Evolutionary conservation across 179 eudicot species (phyloP).

Genomic region (Corrigiola litoralis): DNA sequence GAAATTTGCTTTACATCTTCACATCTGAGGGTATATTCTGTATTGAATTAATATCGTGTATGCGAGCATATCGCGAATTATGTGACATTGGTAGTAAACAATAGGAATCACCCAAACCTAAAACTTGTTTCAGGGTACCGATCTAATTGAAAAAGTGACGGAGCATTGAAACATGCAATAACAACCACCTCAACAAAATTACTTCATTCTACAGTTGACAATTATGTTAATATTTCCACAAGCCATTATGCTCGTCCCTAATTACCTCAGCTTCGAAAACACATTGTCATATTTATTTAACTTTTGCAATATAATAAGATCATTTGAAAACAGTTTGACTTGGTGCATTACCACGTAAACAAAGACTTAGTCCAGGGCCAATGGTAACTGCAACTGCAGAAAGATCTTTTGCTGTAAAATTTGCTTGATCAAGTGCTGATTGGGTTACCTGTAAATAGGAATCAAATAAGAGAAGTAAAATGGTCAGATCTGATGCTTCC

Average conservation of each 20-base stretch:
- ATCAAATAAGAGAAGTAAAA: neutral
- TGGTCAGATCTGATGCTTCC: neutral
- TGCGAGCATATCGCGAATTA: too few species aligned
- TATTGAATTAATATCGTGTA: too few species aligned
- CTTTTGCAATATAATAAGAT: constrained; percentile 1
- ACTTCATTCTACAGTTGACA: neutral
- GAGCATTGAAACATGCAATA: neutral
- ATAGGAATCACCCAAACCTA: too few species aligned
- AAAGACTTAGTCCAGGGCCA: constrained; percentile 98
- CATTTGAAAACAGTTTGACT: neutral
- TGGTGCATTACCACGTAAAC: constrained; percentile 66
- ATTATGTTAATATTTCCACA: neutral
- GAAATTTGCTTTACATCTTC: too few species aligned
- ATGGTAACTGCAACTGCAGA: constrained; percentile 97
- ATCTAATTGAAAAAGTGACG: neutral
- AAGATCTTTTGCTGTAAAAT: constrained; percentile 62
- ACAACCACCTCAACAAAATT: constrained; percentile 1
- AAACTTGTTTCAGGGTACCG: neutral
- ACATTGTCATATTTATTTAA: neutral
- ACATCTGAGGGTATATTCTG: too few species aligned
- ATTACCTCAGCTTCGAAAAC: neutral
- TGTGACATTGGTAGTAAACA: too few species aligned
- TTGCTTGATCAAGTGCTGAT: constrained; percentile 88
- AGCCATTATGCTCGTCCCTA: too few species aligned
- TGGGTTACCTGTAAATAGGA: constrained; percentile 58